Percentiles rank a stretch among this genome's conserved stretches.
These are phyloP conservation scores for Aspergillus nanangensis DNA, from an alignment of 495 filamentous ascomycete species.

Conservation along the genomic window DNA sequence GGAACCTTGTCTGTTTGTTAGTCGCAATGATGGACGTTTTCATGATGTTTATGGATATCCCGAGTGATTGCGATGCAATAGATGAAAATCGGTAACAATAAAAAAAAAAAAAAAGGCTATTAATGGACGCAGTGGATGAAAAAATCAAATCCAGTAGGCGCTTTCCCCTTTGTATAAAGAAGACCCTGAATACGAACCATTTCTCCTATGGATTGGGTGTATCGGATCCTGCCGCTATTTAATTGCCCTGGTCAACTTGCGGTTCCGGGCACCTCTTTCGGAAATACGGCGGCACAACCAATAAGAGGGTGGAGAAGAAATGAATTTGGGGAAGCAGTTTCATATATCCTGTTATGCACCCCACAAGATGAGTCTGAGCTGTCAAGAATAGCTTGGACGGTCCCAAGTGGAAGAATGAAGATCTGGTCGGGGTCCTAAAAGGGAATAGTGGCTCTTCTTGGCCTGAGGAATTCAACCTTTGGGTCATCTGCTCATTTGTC, in stretches of 20 bases:
- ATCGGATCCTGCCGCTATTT: too few species aligned
- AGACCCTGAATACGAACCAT: background rate
- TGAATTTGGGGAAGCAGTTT: too few species aligned
- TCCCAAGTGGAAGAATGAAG: background rate
- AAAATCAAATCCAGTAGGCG: background rate
- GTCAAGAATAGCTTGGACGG: background rate
- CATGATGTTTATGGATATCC: conserved; percentile 6
- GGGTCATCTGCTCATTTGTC: background rate
- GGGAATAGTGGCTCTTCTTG: conserved; percentile 21
- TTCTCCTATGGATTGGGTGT: too few species aligned
- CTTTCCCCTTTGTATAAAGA: background rate
- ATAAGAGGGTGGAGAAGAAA: too few species aligned
- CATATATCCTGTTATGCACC: too few species aligned
- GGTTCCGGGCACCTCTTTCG: too few species aligned
- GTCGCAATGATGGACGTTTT: conserved; percentile 37
- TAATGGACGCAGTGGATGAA: background rate
- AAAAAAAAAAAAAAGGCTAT: background rate
- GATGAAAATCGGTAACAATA: background rate
- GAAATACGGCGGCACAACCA: too few species aligned
- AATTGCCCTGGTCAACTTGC: too few species aligned
- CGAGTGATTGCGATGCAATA: background rate
- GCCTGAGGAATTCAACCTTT: conserved; percentile 5
- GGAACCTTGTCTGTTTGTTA: conserved; percentile 44
- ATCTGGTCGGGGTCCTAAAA: conserved; percentile 28
- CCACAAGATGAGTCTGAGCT: too few species aligned